phyloP scores from a whole-genome alignment of 371 early-diverging fungal genomes.

The Mucor racemosus region DNA sequence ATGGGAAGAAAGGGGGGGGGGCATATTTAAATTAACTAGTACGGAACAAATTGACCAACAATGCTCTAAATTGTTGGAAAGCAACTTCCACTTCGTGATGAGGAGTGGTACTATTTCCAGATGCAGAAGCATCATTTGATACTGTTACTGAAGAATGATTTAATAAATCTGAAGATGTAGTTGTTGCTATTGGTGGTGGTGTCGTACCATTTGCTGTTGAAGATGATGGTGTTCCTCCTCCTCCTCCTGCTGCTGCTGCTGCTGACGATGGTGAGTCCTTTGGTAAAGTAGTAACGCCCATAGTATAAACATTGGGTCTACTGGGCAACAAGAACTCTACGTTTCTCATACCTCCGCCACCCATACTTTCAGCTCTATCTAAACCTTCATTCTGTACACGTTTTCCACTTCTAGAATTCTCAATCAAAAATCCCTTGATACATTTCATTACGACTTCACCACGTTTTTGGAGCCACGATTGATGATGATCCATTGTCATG shows the following conservation, averaged over 20 bases:
- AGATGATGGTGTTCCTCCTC: neutral
- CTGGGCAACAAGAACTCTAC: slow-evolving; percentile 53
- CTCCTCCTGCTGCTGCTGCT: too few relatives aligned
- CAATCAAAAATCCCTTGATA: slow-evolving; percentile 67
- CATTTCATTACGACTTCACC: slow-evolving; percentile 67
- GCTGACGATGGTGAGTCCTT: neutral
- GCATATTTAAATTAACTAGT: slow-evolving; percentile 32
- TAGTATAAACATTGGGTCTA: slow-evolving; percentile 28
- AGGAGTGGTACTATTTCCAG: neutral
- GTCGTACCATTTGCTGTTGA: neutral
- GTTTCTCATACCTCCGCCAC: slow-evolving; percentile 42
- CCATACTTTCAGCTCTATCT: slow-evolving; percentile 41
- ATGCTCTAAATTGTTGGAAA: slow-evolving; percentile 48
- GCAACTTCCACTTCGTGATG: slow-evolving; percentile 40
- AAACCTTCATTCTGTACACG: slow-evolving; percentile 35
- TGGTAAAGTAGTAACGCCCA: neutral
- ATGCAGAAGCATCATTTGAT: neutral
- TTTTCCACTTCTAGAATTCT: slow-evolving; percentile 53
- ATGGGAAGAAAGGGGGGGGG: neutral
- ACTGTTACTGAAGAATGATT: neutral
- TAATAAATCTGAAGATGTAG: neutral
- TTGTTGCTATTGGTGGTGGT: neutral
- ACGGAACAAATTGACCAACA: slow-evolving; percentile 43
- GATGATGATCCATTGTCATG: slow-evolving; percentile 19
- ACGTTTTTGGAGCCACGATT: slow-evolving; percentile 49